Conservation (phyloP, 106 monocot genomes). For the Chionographis japonica region DNA sequence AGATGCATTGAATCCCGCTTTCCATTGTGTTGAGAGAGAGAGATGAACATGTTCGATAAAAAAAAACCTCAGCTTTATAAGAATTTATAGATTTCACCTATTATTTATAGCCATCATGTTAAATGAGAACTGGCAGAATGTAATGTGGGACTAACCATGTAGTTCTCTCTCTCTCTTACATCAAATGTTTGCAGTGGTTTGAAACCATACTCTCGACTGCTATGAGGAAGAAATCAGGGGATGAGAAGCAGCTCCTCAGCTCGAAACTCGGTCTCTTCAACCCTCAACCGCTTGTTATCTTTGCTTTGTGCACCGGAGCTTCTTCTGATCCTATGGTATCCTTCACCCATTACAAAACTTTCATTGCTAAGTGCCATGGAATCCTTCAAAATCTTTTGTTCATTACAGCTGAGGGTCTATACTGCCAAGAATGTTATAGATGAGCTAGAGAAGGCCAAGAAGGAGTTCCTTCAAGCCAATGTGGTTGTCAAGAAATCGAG, state of each 20-base stretch:
- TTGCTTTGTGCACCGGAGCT: constrained; percentile 65
- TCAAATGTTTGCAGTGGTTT: constrained; percentile 55
- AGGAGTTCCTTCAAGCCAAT: constrained; percentile 64
- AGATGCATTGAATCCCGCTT: no score
- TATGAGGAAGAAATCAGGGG: constrained; percentile 67
- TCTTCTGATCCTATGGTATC: constrained; percentile 75
- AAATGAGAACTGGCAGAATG: no score
- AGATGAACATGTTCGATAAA: no score
- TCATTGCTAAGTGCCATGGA: neutral
- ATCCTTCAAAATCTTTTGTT: neutral
- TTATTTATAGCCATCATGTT: no score
- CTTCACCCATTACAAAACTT: neutral
- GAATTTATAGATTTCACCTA: no score
- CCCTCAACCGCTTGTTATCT: constrained; percentile 50
- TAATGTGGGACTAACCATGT: no score
- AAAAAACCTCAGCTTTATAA: no score
- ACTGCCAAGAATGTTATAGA: constrained; percentile 49
- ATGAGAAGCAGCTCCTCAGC: constrained; percentile 48
- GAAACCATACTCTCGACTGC: constrained; percentile 66
- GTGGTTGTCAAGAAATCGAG: constrained; percentile 60
- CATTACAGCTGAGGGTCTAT: constrained; percentile 57
- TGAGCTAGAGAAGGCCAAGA: constrained; percentile 60
- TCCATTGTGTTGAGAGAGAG: no score
- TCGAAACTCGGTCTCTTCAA: constrained; percentile 40
- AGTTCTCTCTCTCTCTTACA: no score